A percentile compares a stretch with the other conserved stretches of the same genome.
These are phyloP conservation scores for Phaeoacremonium minimum DNA, from an alignment of 2,329 filamentous ascomycete genomes.

Conservation along the genomic window DNA sequence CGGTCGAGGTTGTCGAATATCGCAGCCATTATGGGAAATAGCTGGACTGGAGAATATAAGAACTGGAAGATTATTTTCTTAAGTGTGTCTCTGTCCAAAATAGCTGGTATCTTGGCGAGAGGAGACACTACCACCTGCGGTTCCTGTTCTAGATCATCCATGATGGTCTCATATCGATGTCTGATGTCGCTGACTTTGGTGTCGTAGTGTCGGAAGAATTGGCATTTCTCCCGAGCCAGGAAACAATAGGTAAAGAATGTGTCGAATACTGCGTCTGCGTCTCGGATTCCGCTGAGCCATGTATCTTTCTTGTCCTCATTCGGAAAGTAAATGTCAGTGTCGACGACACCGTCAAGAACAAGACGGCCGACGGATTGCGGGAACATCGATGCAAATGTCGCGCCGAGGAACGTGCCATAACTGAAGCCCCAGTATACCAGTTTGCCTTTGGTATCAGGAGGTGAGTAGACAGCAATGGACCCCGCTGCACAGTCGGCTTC, in stretches of 20 bases:
- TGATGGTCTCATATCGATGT: background rate
- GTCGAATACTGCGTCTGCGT: background rate
- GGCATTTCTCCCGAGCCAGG: slow-evolving; percentile 26
- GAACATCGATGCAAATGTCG: slow-evolving; percentile 34
- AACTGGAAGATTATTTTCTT: background rate
- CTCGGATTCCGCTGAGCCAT: background rate
- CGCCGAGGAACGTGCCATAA: slow-evolving; percentile 39
- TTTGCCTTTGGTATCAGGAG: background rate
- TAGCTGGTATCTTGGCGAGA: background rate
- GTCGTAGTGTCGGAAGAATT: background rate
- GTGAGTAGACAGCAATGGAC: background rate
- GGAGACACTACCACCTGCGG: background rate
- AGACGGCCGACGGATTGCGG: slow-evolving; percentile 32
- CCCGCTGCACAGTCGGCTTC: background rate
- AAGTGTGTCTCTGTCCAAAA: background rate
- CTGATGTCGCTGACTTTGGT: background rate
- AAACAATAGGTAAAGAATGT: slow-evolving; percentile 25
- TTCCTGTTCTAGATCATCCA: background rate
- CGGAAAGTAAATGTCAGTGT: no score
- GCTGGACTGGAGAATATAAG: background rate
- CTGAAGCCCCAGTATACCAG: slow-evolving; percentile 36
- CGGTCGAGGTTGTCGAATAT: background rate
- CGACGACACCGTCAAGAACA: slow-evolving; percentile 28
- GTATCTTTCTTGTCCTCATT: no score
- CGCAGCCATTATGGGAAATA: background rate